These are phyloP conservation scores for Gardenia jasminoides DNA, from an alignment of 257 asterid genomes.

Conservation along the genomic window DNA sequence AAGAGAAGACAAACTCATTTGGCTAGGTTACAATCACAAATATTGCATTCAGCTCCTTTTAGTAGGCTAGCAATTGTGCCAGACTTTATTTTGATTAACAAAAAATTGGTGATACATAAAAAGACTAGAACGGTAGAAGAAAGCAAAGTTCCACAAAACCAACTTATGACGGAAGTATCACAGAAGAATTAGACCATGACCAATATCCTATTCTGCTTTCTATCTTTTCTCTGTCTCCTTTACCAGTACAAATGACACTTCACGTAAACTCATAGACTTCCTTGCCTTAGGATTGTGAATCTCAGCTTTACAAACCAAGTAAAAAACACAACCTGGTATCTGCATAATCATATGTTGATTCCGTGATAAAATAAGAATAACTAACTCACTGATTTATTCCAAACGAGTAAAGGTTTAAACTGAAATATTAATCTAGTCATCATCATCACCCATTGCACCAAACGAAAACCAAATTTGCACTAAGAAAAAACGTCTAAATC, in stretches of 20 bases:
- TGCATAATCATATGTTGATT: too few species aligned
- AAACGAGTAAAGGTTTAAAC: not conserved
- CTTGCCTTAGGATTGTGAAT: not conserved
- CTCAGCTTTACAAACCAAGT: not conserved
- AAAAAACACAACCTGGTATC: not conserved
- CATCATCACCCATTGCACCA: not conserved
- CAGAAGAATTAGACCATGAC: not conserved
- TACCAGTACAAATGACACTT: too few species aligned
- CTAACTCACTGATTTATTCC: not conserved
- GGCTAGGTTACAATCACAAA: not conserved
- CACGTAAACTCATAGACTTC: not conserved
- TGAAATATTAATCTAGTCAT: not conserved
- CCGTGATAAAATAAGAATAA: not conserved
- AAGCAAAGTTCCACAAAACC: not conserved
- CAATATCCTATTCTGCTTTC: not conserved
- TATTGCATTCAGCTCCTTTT: not conserved
- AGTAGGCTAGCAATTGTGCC: not conserved
- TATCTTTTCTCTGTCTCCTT: too few species aligned
- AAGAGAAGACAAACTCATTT: too few species aligned
- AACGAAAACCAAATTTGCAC: not conserved
- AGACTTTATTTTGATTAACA: not conserved
- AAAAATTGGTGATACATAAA: not conserved
- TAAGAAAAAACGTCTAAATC: not conserved
- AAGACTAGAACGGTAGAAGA: not conserved
- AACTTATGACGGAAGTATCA: not conserved